Percentiles rank a stretch among this genome's conserved stretches.
phyloP scores from a whole-genome alignment of 208 protist species.

The Angomonas deanei region DNA sequence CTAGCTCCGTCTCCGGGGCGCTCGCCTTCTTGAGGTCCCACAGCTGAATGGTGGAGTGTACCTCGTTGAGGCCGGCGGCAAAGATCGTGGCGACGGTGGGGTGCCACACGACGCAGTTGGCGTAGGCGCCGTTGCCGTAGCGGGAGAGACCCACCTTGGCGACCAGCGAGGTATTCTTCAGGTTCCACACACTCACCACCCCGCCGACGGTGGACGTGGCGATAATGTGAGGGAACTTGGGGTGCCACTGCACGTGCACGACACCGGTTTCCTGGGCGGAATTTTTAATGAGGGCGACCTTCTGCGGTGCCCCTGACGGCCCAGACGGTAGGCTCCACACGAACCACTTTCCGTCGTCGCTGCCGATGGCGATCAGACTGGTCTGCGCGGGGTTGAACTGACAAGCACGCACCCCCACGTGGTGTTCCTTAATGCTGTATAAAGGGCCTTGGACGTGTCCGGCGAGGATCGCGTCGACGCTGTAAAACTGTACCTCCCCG shows the following conservation, averaged over 20 bases:
- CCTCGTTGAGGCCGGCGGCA: conserved; percentile 91
- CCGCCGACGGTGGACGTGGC: conserved; percentile 87
- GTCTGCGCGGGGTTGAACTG: conserved; percentile 93
- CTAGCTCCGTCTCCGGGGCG: conserved; percentile 75
- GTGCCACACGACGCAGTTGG: conserved; percentile 93
- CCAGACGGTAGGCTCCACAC: conserved; percentile 91
- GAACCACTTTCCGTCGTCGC: conserved; percentile 63
- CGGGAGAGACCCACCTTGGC: conserved; percentile 84
- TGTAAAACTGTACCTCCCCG: conserved; percentile 70
- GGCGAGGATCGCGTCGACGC: conserved; percentile 28
- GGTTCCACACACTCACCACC: conserved; percentile 93
- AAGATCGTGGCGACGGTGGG: conserved; percentile 91
- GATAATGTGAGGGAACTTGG: conserved; percentile 90
- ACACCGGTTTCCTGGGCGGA: conserved; percentile 35
- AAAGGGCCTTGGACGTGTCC: conserved; percentile 32
- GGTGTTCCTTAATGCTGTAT: conserved; percentile 79
- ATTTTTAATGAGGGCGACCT: conserved; percentile 67
- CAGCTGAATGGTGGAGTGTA: conserved; percentile 90
- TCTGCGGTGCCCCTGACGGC: conserved; percentile 14
- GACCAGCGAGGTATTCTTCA: conserved; percentile 83
- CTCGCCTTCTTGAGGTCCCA: conserved; percentile 96
- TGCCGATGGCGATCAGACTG: conserved; percentile 74
- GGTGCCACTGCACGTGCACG: conserved; percentile 75
- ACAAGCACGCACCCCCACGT: conserved; percentile 73
- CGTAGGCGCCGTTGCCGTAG: conserved; percentile 35